These are phyloP conservation scores for Amanita molliuscula DNA, from an alignment of 768 basidiomycete genomes.

Conservation along the genomic window DNA sequence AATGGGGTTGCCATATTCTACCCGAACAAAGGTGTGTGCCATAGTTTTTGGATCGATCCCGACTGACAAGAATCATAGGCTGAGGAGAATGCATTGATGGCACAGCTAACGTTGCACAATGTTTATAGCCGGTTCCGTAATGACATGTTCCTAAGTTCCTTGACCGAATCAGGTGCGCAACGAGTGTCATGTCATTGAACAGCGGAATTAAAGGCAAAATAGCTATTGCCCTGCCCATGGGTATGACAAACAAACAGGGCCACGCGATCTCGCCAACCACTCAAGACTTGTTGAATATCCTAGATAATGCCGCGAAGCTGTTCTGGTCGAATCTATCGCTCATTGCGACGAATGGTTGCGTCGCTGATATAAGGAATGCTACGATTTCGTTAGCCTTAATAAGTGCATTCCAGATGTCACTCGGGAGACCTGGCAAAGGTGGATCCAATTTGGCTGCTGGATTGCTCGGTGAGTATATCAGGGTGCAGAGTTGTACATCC, in stretches of 20 bases:
- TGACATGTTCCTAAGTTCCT: slow-evolving; percentile 85
- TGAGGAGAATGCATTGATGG: slow-evolving; percentile 66
- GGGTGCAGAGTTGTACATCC: not conserved
- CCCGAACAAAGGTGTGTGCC: slow-evolving; percentile 42
- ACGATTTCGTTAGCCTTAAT: slow-evolving; percentile 62
- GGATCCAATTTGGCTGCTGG: slow-evolving; percentile 48
- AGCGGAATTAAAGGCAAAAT: not conserved
- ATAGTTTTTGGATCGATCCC: not conserved
- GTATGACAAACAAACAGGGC: slow-evolving; percentile 42
- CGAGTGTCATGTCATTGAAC: not conserved
- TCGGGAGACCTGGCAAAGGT: slow-evolving; percentile 48
- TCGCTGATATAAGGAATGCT: slow-evolving; percentile 66
- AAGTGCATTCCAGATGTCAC: slow-evolving; percentile 66
- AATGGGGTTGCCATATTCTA: slow-evolving; percentile 42
- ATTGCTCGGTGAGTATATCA: slow-evolving; percentile 43
- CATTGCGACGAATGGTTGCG: slow-evolving; percentile 47
- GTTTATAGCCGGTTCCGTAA: slow-evolving; percentile 70
- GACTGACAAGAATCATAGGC: slow-evolving; percentile 30
- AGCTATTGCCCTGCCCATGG: slow-evolving; percentile 84
- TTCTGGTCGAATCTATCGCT: slow-evolving; percentile 57
- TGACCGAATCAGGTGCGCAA: slow-evolving; percentile 80
- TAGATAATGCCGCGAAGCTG: slow-evolving; percentile 60
- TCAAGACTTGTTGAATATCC: slow-evolving; percentile 45
- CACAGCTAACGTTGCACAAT: slow-evolving; percentile 66
- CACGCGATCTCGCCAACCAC: slow-evolving; percentile 31